These are phyloP conservation scores for Cercis canadensis DNA, from an alignment of 306 rosid species.

Conservation along the genomic window DNA sequence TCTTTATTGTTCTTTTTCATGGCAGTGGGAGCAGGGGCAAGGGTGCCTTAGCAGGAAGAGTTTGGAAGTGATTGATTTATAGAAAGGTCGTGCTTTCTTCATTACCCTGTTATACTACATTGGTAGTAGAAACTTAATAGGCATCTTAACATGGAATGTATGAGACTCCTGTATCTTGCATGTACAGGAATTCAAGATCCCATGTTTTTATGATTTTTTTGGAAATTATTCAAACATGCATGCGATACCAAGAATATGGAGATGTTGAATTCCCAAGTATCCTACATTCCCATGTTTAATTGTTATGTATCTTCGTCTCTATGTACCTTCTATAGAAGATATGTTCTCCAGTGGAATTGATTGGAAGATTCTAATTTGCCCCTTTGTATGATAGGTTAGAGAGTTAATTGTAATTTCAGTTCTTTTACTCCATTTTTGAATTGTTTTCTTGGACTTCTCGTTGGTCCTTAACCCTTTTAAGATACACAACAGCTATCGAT, in stretches of 20 bases:
- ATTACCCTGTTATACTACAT: background rate
- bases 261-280: slow-evolving; percentile 28
- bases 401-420: slow-evolving; percentile 5
- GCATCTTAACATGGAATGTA: background rate
- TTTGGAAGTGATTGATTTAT: slow-evolving; percentile 14
- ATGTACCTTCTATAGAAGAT: slow-evolving; percentile 23
- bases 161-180: background rate
- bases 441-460: slow-evolving; percentile 13
- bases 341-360: slow-evolving; percentile 4
- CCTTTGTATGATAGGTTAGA: slow-evolving; percentile 12
- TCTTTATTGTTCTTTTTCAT: too few relatives aligned
- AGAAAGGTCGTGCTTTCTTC: slow-evolving; percentile 13
- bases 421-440: slow-evolving; percentile 15
- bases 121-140: background rate
- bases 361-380: slow-evolving; percentile 1
- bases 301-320: slow-evolving; percentile 8
- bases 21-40: too few relatives aligned
- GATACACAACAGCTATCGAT: slow-evolving; percentile 97
- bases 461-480: slow-evolving; percentile 60
- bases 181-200: background rate
- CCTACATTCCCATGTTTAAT: slow-evolving; percentile 11
- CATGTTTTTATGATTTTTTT: slow-evolving; percentile 3
- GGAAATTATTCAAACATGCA: slow-evolving; percentile 21
- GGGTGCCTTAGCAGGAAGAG: too few relatives aligned
- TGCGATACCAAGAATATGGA: background rate